phyloP scores from a whole-genome alignment of 2,329 filamentous ascomycete genomes.

The Colletotrichum tamarilloi region DNA sequence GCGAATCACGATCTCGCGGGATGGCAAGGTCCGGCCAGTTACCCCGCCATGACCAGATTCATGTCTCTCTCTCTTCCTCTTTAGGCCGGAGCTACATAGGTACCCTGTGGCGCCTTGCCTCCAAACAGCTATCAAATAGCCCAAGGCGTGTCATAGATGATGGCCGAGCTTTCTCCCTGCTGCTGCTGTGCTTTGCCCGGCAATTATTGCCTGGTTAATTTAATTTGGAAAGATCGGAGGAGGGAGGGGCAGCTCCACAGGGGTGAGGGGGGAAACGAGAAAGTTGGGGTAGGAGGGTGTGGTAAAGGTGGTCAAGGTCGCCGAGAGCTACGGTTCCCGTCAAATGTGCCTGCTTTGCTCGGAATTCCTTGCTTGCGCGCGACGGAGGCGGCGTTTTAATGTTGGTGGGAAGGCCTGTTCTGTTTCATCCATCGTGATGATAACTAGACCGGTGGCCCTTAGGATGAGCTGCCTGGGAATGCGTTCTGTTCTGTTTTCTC shows the following conservation, averaged over 20 bases:
- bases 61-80: not conserved
- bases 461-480: not conserved
- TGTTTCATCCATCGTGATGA: slow-evolving; percentile 18
- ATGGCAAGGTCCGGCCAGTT: not conserved
- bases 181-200: not conserved
- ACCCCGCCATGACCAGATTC: not conserved
- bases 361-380: slow-evolving; percentile 5
- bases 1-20: not conserved
- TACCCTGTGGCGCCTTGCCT: slow-evolving; percentile 1
- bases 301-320: slow-evolving; percentile 7
- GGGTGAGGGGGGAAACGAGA: not conserved
- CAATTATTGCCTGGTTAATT: not conserved
- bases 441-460: not conserved
- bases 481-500: not conserved
- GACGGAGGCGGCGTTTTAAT: slow-evolving; percentile 36
- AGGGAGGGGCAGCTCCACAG: not conserved
- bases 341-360: slow-evolving; percentile 11
- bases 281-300: not conserved
- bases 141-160: no score
- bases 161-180: not conserved
- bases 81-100: not conserved
- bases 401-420: not conserved
- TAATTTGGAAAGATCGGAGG: not conserved
- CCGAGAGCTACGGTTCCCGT: slow-evolving; percentile 29
- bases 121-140: not conserved